These are phyloP conservation scores for Thelephora terrestris DNA, from an alignment of 1,284 basidiomycete genomes.

Conservation along the genomic window DNA sequence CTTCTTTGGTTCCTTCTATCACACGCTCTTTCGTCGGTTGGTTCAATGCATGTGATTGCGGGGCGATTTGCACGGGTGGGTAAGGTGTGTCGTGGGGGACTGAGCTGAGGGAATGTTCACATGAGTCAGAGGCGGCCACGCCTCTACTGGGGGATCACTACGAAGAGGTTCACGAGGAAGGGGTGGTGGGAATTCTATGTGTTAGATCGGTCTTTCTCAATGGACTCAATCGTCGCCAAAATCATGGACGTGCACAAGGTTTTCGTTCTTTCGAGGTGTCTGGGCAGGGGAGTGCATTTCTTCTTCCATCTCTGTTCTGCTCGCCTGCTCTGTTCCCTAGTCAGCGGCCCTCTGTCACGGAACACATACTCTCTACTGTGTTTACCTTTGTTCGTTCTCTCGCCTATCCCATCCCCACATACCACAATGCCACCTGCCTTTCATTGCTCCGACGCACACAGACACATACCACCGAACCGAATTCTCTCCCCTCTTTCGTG, in stretches of 20 bases:
- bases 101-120: no score
- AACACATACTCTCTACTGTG: background rate
- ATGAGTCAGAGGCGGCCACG: no score
- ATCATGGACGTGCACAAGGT: no score
- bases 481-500: background rate
- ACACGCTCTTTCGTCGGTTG: conserved; percentile 13
- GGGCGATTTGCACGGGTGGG: conserved; percentile 2
- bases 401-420: conserved; percentile 4
- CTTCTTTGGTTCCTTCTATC: conserved; percentile 15
- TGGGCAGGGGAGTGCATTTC: no score
- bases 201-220: no score
- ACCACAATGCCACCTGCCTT: conserved; percentile 2
- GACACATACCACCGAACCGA: no score
- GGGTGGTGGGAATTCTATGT: no score
- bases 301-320: no score
- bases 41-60: conserved; percentile 11
- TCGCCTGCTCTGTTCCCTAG: conserved; percentile 1
- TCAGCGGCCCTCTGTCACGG: conserved; percentile 1
- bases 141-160: no score
- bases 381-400: background rate
- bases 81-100: conserved; percentile 6
- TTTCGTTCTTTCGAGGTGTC: no score
- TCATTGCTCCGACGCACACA: background rate
- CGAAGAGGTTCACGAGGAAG: no score
- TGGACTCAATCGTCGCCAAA: no score